phyloP scores from a whole-genome alignment of 345 rosid genomes.

The Nasturtium officinale region DNA sequence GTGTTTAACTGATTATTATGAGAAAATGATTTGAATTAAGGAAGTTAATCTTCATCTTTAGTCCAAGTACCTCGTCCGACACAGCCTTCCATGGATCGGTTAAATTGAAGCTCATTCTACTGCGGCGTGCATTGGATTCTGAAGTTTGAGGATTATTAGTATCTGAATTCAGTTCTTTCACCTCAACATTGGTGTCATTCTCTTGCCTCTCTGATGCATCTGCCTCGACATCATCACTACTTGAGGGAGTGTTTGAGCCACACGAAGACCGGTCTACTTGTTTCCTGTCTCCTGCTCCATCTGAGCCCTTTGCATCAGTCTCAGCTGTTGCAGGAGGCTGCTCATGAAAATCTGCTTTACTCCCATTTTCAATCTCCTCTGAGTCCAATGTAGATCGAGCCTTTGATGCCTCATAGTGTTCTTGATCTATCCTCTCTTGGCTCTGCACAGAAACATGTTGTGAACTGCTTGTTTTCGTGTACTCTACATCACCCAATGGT shows the following conservation, averaged over 20 bases:
- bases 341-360: constrained; percentile 47
- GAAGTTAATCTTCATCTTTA: neutral
- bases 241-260: constrained; percentile 85
- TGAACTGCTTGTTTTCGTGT: constrained; percentile 42
- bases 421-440: constrained; percentile 46
- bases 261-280: constrained; percentile 90
- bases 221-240: constrained; percentile 82
- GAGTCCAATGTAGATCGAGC: constrained; percentile 56
- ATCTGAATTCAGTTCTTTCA: constrained; percentile 57
- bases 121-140: constrained; percentile 62
- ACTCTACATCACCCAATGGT: constrained; percentile 46
- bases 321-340: constrained; percentile 44
- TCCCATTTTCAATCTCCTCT: constrained; percentile 49
- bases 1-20: neutral
- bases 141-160: constrained; percentile 40
- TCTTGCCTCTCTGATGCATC: constrained; percentile 66
- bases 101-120: constrained; percentile 53
- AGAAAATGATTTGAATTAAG: neutral
- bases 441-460: constrained; percentile 49
- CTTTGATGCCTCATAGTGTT: constrained; percentile 55
- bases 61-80: constrained; percentile 67
- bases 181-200: constrained; percentile 48
- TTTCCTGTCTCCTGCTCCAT: constrained; percentile 61
- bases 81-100: constrained; percentile 88
- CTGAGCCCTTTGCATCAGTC: constrained; percentile 56